phyloP scores from a whole-genome alignment of 768 basidiomycete genomes.

The Candolleomyces efflorescens region DNA sequence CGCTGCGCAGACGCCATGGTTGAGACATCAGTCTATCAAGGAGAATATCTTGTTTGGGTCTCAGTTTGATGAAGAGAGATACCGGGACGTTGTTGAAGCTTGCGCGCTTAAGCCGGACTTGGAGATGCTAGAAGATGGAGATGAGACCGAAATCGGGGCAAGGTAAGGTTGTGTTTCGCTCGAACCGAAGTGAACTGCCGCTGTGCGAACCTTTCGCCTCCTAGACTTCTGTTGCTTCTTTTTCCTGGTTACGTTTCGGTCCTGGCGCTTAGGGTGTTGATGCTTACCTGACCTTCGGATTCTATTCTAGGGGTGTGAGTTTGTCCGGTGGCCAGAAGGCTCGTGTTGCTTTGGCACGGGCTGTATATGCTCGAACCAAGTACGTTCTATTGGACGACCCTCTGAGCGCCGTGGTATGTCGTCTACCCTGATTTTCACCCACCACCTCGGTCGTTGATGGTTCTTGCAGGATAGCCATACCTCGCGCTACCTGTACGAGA shows the following conservation, averaged over 20 bases:
- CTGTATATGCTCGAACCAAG: conserved; percentile 69
- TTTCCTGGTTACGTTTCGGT: background rate
- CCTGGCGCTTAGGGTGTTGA: background rate
- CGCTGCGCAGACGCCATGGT: conserved; percentile 69
- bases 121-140: conserved; percentile 82
- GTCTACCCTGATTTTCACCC: background rate
- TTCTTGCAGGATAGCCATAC: conserved; percentile 28
- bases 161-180: conserved; percentile 29
- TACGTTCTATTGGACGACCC: conserved; percentile 80
- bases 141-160: conserved; percentile 79
- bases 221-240: background rate
- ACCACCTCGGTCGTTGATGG: background rate
- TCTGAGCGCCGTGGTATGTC: conserved; percentile 72
- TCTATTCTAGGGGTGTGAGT: conserved; percentile 53
- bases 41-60: conserved; percentile 82
- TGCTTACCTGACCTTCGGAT: background rate
- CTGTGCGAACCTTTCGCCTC: too few species aligned
- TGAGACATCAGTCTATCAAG: conserved; percentile 68
- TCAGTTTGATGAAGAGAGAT: conserved; percentile 68
- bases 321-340: conserved; percentile 84
- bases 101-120: conserved; percentile 84
- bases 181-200: too few species aligned
- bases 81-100: conserved; percentile 71
- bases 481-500: conserved; percentile 28
- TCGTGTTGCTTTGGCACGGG: conserved; percentile 76